Percentiles rank a stretch among this genome's conserved stretches.
Conservation (phyloP, 1,139 yeast species). For the Kodamaea sp. region DNA sequence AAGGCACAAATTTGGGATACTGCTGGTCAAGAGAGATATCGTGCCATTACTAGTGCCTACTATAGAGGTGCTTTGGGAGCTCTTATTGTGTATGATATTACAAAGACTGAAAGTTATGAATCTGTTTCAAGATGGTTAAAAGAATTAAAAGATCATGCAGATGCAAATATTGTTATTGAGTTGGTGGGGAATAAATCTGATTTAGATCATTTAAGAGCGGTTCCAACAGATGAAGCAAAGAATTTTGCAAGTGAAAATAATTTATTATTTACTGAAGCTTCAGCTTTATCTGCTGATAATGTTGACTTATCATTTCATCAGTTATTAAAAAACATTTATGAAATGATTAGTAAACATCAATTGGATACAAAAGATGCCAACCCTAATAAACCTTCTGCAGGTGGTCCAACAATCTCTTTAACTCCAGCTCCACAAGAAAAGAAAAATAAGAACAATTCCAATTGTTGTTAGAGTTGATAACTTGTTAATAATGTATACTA, state of each 20-base stretch:
- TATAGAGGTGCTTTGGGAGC: conserved; percentile 99
- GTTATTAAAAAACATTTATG: conserved; percentile 86
- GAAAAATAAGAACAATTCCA: conserved; percentile 56
- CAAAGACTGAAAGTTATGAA: conserved; percentile 90
- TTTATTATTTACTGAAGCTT: conserved; percentile 92
- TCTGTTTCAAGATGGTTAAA: conserved; percentile 93
- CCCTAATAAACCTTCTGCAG: conserved; percentile 45
- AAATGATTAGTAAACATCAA: conserved; percentile 83
- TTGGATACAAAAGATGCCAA: conserved; percentile 66
- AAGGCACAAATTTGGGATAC: conserved; percentile 99
- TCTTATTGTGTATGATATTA: conserved; percentile 88
- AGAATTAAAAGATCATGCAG: conserved; percentile 95
- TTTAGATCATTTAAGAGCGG: conserved; percentile 92
- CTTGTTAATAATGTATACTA: too few relatives aligned
- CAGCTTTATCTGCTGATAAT: conserved; percentile 91
- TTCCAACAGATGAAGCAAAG: conserved; percentile 96
- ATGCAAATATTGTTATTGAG: conserved; percentile 93
- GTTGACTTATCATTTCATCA: conserved; percentile 94
- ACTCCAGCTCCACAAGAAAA: conserved; percentile 90
- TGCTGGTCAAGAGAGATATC: conserved; percentile 97
- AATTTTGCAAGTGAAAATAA: conserved; percentile 93
- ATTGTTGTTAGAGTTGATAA: conserved; percentile 51
- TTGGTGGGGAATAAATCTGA: conserved; percentile 94
- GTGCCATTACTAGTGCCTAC: conserved; percentile 96
- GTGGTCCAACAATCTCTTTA: conserved; percentile 88